Conservation (phyloP, 345 rosid genomes). For the Punica granatum region DNA sequence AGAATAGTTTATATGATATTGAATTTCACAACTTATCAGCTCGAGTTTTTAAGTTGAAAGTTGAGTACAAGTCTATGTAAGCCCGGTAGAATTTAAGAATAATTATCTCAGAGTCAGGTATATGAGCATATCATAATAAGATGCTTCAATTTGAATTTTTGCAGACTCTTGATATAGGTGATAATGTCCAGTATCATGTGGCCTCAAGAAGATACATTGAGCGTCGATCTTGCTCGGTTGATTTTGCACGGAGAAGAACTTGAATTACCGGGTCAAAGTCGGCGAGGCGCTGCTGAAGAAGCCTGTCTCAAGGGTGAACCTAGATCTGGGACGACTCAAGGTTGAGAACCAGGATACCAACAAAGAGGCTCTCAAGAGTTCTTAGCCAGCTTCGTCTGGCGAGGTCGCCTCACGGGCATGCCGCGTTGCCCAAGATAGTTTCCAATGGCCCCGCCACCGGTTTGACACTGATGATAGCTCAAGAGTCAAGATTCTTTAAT, state of each 20-base stretch:
- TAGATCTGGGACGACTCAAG: slow-evolving; percentile 43
- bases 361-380: slow-evolving; percentile 52
- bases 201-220: slow-evolving; percentile 52
- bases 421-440: not conserved
- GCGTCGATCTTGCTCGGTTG: slow-evolving; percentile 44
- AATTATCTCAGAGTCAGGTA: slow-evolving; percentile 47
- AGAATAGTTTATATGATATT: too few relatives aligned
- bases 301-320: slow-evolving; percentile 47
- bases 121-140: too few relatives aligned
- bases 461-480: too few relatives aligned
- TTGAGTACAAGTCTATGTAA: too few relatives aligned
- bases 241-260: slow-evolving; percentile 44
- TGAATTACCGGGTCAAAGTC: slow-evolving; percentile 44
- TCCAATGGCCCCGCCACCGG: too few relatives aligned
- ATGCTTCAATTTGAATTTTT: too few relatives aligned
- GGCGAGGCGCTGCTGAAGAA: slow-evolving; percentile 54
- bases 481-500: too few relatives aligned
- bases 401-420: slow-evolving; percentile 25
- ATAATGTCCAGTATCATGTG: not conserved
- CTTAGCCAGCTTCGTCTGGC: slow-evolving; percentile 40
- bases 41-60: too few relatives aligned
- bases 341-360: slow-evolving; percentile 32
- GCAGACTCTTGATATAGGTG: too few relatives aligned
- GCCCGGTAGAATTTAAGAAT: too few relatives aligned
- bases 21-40: too few relatives aligned